Evolutionary conservation across 371 early-diverging fungal species (phyloP).

Genomic region (Thermomucor indicae-seudaticae): DNA sequence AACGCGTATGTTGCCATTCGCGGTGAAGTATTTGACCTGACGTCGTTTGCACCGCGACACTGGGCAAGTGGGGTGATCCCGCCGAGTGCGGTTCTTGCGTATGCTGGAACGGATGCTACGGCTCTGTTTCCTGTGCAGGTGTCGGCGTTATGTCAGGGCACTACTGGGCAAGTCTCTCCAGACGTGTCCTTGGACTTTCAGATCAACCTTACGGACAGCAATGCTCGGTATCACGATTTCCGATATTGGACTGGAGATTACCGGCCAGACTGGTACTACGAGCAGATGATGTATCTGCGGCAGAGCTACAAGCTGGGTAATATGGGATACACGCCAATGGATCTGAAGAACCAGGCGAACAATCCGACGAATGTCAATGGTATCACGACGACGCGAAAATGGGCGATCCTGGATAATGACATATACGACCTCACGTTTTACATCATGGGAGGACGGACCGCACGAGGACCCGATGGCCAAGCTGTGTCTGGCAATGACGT

Average conservation of each 20-base stretch:
- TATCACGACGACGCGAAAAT: conserved; percentile 22
- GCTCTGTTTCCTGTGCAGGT: conserved; percentile 69
- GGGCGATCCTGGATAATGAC: conserved; percentile 56
- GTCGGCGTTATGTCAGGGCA: conserved; percentile 30
- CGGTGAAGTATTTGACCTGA: conserved; percentile 65
- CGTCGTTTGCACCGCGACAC: conserved; percentile 50
- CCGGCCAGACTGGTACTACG: conserved; percentile 45
- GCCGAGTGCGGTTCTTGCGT: conserved; percentile 44
- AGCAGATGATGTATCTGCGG: conserved; percentile 43
- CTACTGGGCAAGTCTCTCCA: conserved; percentile 14
- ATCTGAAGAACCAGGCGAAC: conserved; percentile 27
- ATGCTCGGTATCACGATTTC: conserved; percentile 36
- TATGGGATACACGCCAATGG: conserved; percentile 29
- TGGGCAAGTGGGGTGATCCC: conserved; percentile 42
- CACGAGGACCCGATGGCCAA: conserved; percentile 17
- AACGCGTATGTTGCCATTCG: conserved; percentile 54
- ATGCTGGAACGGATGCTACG: conserved; percentile 59
- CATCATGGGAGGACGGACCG: conserved; percentile 26
- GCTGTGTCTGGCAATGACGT: conserved; percentile 22
- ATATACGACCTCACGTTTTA: conserved; percentile 61
- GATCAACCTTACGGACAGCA: conserved; percentile 19
- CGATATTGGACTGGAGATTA: conserved; percentile 20
- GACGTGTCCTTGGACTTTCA: conserved; percentile 19
- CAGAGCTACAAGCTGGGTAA: conserved; percentile 40
- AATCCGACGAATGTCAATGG: conserved; percentile 20